Base-by-base conservation (phyloP, 192 early-diverging fungal species). In the Mortierella antarctica region DNA sequence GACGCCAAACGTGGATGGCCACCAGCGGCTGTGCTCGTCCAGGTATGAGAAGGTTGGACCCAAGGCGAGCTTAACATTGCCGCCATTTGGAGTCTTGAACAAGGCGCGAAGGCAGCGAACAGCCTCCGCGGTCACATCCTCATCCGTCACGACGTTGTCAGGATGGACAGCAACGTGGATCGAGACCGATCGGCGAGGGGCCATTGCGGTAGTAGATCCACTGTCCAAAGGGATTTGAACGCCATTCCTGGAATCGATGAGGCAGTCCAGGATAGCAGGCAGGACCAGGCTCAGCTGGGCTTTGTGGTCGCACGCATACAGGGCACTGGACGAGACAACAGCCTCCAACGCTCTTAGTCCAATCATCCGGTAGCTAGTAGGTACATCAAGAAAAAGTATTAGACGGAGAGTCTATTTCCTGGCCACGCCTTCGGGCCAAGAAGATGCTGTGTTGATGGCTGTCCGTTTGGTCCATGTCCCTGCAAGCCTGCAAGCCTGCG, bases 281-380 rank as follows among this genome's bases (percentile, higher is more conserved):
- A 92, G 70, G 31, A 93, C 87, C 62, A 85, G 73, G n/a, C 86
- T 82, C 20, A 93, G 78, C 65, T 93, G 92, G 15, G 83, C 74
- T 73, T 89, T 87, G 78, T 83, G 81, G 52, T 92, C 86, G 4
- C 86, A 70, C 6, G 90, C 88, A 48, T 91, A 85, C 12, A 92
- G 84, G 9, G 92, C 91, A n/a, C 73, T 73, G 44, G 90, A 91
- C 17, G 90, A 87, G 7, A 88, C 85, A 11, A 87, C 79, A 17
- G 86, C 90, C 70, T 92, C 91, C 61, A 91, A 59, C 42, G 87
- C 92, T 45, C 89, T 79, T 60, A 92, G 83, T 2, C 93, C 93
- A 40, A 90, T 86, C 42, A 86, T 87, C 6, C 75, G 74, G 57
- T 74, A 85, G 31, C 83, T 85, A 45, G 12, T 13, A 8, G 14